A percentile compares a stretch with the other conserved stretches of the same genome.
Conservation (phyloP, 805 yeast species). For the Zygosaccharomyces bisporus region DNA sequence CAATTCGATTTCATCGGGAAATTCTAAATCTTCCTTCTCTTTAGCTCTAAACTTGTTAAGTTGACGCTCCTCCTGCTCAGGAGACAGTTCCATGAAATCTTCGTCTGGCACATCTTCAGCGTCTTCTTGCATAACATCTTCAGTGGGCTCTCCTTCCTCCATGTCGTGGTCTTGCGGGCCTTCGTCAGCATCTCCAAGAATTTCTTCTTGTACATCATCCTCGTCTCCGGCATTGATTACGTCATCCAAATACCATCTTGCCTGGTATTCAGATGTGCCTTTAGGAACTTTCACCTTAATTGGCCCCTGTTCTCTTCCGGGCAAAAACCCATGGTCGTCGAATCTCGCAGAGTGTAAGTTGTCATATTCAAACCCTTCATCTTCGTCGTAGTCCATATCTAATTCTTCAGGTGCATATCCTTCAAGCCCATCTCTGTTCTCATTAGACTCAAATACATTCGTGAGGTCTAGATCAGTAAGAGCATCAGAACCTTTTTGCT, state of each 20-base stretch:
- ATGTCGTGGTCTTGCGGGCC: conserved; percentile 35
- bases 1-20: conserved; percentile 93
- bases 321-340: conserved; percentile 40
- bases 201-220: conserved; percentile 19
- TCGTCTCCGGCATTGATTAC: conserved; percentile 35
- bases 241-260: conserved; percentile 73
- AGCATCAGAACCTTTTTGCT: conserved; percentile 18
- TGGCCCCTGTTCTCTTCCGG: conserved; percentile 30
- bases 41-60: conserved; percentile 59
- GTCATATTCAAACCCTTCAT: conserved; percentile 34
- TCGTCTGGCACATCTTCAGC: conserved; percentile 50
- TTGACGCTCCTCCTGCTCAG: conserved; percentile 83
- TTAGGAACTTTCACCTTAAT: conserved; percentile 52
- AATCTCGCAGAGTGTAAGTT: conserved; percentile 36
- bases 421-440: conserved; percentile 54
- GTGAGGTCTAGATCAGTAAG: conserved; percentile 18
- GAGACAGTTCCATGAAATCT: conserved; percentile 65
- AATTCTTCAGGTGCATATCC: conserved; percentile 55
- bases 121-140: conserved; percentile 29
- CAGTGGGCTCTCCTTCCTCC: conserved; percentile 20
- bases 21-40: conserved; percentile 82
- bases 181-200: conserved; percentile 35
- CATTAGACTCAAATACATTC: conserved; percentile 36
- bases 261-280: conserved; percentile 77
- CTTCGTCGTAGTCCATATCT: conserved; percentile 44